Evolutionary conservation across 2,329 filamentous ascomycete genomes (phyloP).

Genomic region (Pseudogymnoascus sp.): DNA sequence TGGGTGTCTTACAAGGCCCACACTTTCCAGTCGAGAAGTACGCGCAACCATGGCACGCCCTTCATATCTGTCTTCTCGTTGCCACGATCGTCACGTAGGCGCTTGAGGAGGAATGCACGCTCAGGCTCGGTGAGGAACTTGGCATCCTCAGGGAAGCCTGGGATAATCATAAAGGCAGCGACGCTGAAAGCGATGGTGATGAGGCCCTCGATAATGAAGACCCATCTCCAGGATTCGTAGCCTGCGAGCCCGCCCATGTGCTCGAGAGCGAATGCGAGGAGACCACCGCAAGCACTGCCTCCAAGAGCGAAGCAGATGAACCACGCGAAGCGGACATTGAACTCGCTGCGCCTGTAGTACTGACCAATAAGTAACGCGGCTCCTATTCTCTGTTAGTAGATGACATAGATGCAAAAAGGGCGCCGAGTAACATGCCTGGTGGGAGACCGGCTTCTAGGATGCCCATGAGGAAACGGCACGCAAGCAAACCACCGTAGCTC

Average conservation of each 20-base stretch:
- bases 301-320: constrained; percentile 32
- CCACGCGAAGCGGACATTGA: constrained; percentile 25
- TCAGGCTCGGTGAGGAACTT: constrained; percentile 11
- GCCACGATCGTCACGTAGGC: constrained; percentile 14
- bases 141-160: constrained; percentile 14
- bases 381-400: neutral
- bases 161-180: constrained; percentile 9
- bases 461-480: constrained; percentile 24
- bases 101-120: constrained; percentile 11
- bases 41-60: constrained; percentile 11
- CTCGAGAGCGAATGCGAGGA: constrained; percentile 36
- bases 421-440: constrained; percentile 20
- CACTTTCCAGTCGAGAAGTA: constrained; percentile 21
- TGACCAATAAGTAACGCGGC: neutral
- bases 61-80: constrained; percentile 8
- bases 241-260: constrained; percentile 34
- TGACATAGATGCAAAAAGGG: constrained; percentile 26
- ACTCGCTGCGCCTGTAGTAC: constrained; percentile 24
- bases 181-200: constrained; percentile 11
- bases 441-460: constrained; percentile 22
- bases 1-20: constrained; percentile 19
- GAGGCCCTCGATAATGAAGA: constrained; percentile 33
- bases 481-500: constrained; percentile 30
- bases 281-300: constrained; percentile 33
- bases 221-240: constrained; percentile 37